These are phyloP conservation scores for Bolboschoenoplectus hybrid DNA, from an alignment of 202 grass and related monocot genomes.

Conservation along the genomic window DNA sequence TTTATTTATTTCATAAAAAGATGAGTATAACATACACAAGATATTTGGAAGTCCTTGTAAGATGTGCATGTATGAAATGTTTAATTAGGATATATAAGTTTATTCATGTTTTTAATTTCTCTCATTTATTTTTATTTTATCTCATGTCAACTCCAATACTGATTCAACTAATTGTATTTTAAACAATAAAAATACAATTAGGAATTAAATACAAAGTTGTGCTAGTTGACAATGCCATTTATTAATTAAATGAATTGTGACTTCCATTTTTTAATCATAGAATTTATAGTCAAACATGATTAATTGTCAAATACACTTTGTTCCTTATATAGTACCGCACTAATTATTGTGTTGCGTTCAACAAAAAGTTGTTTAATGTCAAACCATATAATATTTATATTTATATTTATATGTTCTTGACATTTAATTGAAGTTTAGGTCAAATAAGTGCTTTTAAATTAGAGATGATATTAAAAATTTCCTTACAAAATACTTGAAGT, in stretches of 20 bases:
- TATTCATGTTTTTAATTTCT: too few species aligned
- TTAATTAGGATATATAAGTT: background rate
- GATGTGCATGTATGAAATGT: background rate
- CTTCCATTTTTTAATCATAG: conserved; percentile 6
- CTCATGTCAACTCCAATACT: conserved; percentile 12
- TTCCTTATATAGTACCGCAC: too few species aligned
- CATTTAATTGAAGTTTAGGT: background rate
- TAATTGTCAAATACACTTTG: background rate
- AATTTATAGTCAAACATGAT: background rate
- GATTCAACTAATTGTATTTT: conserved; percentile 14
- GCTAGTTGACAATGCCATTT: conserved; percentile 11
- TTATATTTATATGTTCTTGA: background rate
- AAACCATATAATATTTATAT: background rate
- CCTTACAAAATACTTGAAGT: too few species aligned
- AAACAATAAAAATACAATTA: background rate
- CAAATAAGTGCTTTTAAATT: background rate
- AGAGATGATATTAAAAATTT: background rate
- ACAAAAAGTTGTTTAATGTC: background rate
- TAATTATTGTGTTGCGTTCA: background rate
- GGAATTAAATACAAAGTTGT: background rate
- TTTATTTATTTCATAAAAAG: too few species aligned
- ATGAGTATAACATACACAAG: background rate
- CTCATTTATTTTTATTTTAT: background rate
- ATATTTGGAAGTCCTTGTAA: background rate
- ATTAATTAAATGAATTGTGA: conserved; percentile 19